Evolutionary conservation across 768 basidiomycete species (phyloP).

Genomic region (Lentinus brumalis): DNA sequence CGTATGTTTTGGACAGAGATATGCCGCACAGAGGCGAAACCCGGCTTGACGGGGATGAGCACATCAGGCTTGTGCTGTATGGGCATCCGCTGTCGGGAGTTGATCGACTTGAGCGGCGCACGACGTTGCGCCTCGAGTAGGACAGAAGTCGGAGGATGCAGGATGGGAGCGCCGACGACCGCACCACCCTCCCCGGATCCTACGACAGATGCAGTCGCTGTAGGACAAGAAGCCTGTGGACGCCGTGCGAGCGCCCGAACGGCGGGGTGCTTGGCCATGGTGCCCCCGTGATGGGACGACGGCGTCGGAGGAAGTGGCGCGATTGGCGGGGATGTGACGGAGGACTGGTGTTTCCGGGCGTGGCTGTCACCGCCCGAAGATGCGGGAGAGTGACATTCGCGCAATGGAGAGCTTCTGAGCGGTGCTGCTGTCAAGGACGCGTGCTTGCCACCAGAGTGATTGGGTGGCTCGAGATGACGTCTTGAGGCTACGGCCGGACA

Average conservation of each 20-base stretch:
- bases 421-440: conserved; percentile 3
- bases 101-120: conserved; percentile 21
- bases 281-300: conserved; percentile 3
- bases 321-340: not conserved
- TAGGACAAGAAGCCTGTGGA: not conserved
- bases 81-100: conserved; percentile 20
- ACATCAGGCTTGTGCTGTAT: conserved; percentile 11
- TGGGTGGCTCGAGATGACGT: not conserved
- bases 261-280: conserved; percentile 29
- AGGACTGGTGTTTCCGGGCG: not conserved
- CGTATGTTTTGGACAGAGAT: not conserved
- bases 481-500: not conserved
- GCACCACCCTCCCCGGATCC: conserved; percentile 9
- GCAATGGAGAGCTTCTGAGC: conserved; percentile 13
- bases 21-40: not conserved
- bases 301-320: not conserved
- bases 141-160: conserved; percentile 13
- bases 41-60: not conserved
- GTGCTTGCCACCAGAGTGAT: not conserved
- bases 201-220: not conserved
- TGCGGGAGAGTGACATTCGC: conserved; percentile 7
- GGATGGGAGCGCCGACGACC: conserved; percentile 7
- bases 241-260: conserved; percentile 20
- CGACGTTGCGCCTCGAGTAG: conserved; percentile 16
- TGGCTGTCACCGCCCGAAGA: not conserved